These are phyloP conservation scores for Triticum dicoccoides DNA, from an alignment of 176 grass and related monocot species.

Conservation along the genomic window DNA sequence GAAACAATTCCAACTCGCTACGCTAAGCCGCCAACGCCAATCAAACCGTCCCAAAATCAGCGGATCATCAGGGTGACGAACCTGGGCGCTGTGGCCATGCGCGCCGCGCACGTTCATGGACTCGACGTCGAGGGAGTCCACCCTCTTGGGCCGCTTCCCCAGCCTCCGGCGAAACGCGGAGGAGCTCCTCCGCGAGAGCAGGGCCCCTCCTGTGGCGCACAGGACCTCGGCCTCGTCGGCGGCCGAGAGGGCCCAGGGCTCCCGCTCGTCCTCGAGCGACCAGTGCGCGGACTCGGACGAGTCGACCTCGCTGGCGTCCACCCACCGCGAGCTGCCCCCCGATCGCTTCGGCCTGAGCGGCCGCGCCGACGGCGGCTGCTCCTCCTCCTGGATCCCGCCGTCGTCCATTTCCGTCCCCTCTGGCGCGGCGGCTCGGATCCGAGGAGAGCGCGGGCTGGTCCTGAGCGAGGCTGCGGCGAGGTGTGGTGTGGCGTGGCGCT, in stretches of 20 bases:
- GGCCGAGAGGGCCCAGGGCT: not conserved
- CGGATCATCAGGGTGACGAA: not conserved
- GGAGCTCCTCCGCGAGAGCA: slow-evolving; percentile 1
- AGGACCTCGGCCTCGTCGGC: not conserved
- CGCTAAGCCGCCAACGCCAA: not conserved
- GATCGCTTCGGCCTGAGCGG: slow-evolving; percentile 26
- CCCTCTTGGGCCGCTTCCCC: slow-evolving; percentile 56
- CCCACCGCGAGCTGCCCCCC: slow-evolving; percentile 61
- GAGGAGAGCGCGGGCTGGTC: not conserved
- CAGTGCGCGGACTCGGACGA: slow-evolving; percentile 62
- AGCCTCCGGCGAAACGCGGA: slow-evolving; percentile 59
- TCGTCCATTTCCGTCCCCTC: slow-evolving; percentile 40
- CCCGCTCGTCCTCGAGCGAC: slow-evolving; percentile 40
- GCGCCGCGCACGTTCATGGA: slow-evolving; percentile 69
- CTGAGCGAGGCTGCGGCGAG: not conserved
- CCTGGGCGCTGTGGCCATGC: slow-evolving; percentile 54
- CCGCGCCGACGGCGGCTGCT: not conserved
- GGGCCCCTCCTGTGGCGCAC: not conserved
- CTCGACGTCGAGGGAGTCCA: slow-evolving; percentile 92
- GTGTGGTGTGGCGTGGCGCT: not conserved
- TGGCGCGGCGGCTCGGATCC: slow-evolving; percentile 7
- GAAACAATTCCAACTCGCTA: not conserved
- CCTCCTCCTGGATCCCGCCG: slow-evolving; percentile 74
- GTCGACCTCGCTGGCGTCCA: slow-evolving; percentile 96
- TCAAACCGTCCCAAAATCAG: not conserved